These are phyloP conservation scores for Seminavis robusta DNA, from an alignment of 108 stramenopile species.

Conservation along the genomic window DNA sequence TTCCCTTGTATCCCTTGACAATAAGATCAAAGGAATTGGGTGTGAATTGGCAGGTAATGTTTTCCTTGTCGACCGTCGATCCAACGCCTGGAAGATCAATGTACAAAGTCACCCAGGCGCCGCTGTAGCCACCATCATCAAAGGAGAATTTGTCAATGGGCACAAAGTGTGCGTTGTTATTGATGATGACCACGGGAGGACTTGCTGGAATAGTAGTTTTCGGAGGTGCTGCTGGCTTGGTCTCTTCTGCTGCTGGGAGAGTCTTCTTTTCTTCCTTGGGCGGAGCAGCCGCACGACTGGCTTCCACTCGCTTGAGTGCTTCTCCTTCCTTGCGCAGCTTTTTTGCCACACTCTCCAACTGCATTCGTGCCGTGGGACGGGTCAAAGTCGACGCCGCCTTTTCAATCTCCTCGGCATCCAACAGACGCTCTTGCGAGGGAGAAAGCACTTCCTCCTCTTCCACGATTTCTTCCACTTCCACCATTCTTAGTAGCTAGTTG, in stretches of 20 bases:
- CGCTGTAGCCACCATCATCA: conserved; percentile 76
- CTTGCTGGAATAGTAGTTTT: background rate
- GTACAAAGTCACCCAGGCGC: conserved; percentile 71
- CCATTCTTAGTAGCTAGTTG: no score
- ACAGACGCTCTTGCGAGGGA: conserved; percentile 61
- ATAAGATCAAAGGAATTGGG: conserved; percentile 69
- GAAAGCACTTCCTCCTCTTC: background rate
- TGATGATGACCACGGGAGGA: conserved; percentile 2
- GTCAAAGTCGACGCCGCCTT: conserved; percentile 28
- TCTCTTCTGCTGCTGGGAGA: background rate
- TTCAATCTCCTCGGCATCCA: conserved; percentile 82
- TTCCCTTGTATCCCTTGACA: conserved; percentile 72
- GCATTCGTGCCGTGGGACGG: conserved; percentile 62
- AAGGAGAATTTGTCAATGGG: conserved; percentile 69
- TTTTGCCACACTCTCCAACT: conserved; percentile 61
- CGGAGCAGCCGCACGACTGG: background rate
- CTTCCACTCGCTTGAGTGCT: conserved; percentile 58
- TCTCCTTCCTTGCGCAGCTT: conserved; percentile 67
- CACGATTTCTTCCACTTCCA: conserved; percentile 23
- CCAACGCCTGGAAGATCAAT: conserved; percentile 61
- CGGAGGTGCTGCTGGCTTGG: background rate
- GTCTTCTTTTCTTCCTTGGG: background rate
- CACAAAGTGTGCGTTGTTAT: conserved; percentile 28
- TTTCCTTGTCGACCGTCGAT: conserved; percentile 40
- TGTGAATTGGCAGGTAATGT: conserved; percentile 61